Base-by-base conservation (phyloP, 1,284 basidiomycete species). In the Microbotryum saponariae region DNA sequence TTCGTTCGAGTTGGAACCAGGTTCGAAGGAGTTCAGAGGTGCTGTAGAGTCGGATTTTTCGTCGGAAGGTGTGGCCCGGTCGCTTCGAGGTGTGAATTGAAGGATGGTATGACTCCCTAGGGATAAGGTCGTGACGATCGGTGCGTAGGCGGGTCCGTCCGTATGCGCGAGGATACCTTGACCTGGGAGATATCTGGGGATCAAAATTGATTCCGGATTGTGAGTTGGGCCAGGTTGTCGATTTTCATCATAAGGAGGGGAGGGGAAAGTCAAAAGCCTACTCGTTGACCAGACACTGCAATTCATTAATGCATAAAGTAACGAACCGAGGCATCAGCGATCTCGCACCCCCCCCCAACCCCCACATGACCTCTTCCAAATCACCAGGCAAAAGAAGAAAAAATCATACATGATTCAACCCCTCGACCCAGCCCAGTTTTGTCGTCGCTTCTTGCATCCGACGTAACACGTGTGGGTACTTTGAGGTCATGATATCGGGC, bases 111-210 rank as follows among this genome's bases (percentile, higher is more conserved):
- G 87, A 0, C 88, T 87, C 33, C 87, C 87, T 58, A 97, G 78
- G 14, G 91, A 92, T 60, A 97, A 78, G 12, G 92, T 97, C 1
- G 90, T 87, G 0, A 97, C 92, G 7, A 88, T 84, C 0, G 91
- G 88, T 70, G 85, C 80, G 77, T 96, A 97, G 4, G 87, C 84
- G 0, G 87, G 85, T 0, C 93, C 92, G 73, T 97, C 93, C 76
- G 96, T 86, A 72, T 96, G 93, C 1, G 91, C 90, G 89, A 89
- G 87, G 65, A 97, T 97, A 23, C 93, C 93, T 77, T 97, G 91
- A 2, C 89, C 89, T 7, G 90, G 82, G 29, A 82, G 78, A 74
- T 97, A 97, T 44, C 64, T 76, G 31, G 31, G 2, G 31, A 9
- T 31, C 31, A 31, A 31, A 2, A 31, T 31, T 8, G 31, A 31